Evolutionary conservation across 805 yeast species (phyloP).

Genomic region (Hanseniaspora opuntiae): DNA sequence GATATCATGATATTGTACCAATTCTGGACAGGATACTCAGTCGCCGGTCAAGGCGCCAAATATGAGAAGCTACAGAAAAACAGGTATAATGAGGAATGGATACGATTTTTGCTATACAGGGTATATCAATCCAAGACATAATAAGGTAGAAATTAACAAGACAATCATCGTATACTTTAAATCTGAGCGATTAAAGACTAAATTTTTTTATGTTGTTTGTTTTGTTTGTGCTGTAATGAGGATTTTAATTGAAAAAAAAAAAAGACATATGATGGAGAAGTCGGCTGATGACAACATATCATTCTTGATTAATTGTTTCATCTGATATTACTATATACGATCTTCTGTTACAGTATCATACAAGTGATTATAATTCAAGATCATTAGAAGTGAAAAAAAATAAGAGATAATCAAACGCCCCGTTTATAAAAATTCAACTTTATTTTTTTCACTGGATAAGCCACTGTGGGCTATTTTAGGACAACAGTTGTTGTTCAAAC

Average conservation of each 20-base stretch:
- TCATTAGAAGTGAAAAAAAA: neutral
- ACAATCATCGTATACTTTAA: neutral
- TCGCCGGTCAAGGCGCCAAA: neutral
- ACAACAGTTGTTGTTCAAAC: no score
- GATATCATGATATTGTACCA: conserved; percentile 72
- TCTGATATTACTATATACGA: no score
- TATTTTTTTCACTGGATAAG: neutral
- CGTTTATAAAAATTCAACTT: neutral
- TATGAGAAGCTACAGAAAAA: conserved; percentile 26
- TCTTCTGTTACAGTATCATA: no score
- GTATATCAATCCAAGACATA: conserved; percentile 16
- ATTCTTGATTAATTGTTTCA: no score
- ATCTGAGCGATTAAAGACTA: no score
- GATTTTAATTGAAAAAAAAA: no score
- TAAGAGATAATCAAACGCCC: neutral
- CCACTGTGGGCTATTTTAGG: no score
- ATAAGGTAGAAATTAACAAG: neutral
- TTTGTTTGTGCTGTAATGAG: no score
- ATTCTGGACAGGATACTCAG: conserved; percentile 38
- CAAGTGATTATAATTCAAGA: no score
- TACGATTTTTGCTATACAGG: conserved; percentile 29
- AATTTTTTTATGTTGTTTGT: no score
- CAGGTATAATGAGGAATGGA: conserved; percentile 55
- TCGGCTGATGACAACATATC: no score
- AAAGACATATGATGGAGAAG: no score